Conservation (phyloP, 2,329 filamentous ascomycete genomes). For the Nemania serpens region DNA sequence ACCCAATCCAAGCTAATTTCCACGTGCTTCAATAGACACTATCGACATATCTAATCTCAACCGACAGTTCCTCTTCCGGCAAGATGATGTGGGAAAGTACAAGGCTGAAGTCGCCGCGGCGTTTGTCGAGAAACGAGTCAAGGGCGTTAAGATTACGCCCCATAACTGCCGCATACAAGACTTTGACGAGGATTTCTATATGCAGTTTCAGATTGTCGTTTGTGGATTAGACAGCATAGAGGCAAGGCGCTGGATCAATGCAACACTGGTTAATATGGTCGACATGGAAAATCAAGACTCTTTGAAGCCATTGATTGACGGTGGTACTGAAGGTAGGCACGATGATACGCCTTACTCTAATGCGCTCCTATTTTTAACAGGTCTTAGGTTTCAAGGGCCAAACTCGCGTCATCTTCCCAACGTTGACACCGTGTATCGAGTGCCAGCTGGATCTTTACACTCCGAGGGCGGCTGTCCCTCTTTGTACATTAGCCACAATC, state of each 20-base stretch:
- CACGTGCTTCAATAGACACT: conserved; percentile 66
- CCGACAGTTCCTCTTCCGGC: conserved; percentile 93
- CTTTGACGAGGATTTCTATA: conserved; percentile 94
- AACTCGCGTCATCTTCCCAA: conserved; percentile 87
- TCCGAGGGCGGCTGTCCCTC: conserved; percentile 91
- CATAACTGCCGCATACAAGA: conserved; percentile 97
- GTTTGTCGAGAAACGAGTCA: conserved; percentile 88
- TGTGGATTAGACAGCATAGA: conserved; percentile 97
- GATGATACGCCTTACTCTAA: conserved; percentile 5
- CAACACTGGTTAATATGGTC: conserved; percentile 87
- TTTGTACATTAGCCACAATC: conserved; percentile 95
- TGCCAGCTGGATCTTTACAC: conserved; percentile 99
- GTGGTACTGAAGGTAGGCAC: conserved; percentile 79
- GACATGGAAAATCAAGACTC: conserved; percentile 81
- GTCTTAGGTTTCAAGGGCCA: conserved; percentile 90
- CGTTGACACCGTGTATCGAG: conserved; percentile 94
- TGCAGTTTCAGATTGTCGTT: conserved; percentile 92
- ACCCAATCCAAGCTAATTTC: conserved; percentile 7
- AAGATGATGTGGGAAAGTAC: conserved; percentile 86
- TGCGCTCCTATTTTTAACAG: conserved; percentile 23
- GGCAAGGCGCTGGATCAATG: conserved; percentile 97
- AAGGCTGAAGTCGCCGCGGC: conserved; percentile 92
- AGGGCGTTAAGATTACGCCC: conserved; percentile 88
- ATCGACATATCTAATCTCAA: conserved; percentile 99
- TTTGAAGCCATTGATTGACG: conserved; percentile 92